These are phyloP conservation scores for Pseudocercospora fijiensis DNA, from an alignment of 2,329 filamentous ascomycete genomes.

Conservation along the genomic window DNA sequence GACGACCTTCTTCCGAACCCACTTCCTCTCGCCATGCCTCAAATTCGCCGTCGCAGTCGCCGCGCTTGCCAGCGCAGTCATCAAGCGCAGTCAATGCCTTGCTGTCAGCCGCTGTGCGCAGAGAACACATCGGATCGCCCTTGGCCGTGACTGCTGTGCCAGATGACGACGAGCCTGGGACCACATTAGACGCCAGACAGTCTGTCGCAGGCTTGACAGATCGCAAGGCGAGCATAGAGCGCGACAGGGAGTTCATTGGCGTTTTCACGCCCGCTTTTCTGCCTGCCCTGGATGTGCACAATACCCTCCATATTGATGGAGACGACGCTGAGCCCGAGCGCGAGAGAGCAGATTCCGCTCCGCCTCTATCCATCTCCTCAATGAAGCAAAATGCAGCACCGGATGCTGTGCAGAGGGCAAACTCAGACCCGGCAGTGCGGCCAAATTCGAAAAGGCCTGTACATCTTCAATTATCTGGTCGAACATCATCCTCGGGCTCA, in stretches of 20 bases:
- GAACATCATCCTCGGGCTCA: constrained; percentile 40
- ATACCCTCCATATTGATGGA: constrained; percentile 10
- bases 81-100: constrained; percentile 28
- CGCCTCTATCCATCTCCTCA: constrained; percentile 8
- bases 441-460: constrained; percentile 34
- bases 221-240: constrained; percentile 29
- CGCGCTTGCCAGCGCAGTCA: constrained; percentile 14
- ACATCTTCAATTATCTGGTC: constrained; percentile 33
- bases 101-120: constrained; percentile 25
- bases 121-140: constrained; percentile 26
- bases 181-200: constrained; percentile 19
- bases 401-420: constrained; percentile 27
- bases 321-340: constrained; percentile 10
- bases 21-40: neutral
- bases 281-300: constrained; percentile 35
- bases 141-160: constrained; percentile 17
- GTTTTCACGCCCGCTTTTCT: constrained; percentile 41
- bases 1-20: constrained; percentile 19
- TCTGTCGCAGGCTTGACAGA: constrained; percentile 30
- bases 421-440: constrained; percentile 34
- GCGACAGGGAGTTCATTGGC: constrained; percentile 39
- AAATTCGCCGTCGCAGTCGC: constrained; percentile 12
- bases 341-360: constrained; percentile 33
- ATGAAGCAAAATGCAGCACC: neutral
- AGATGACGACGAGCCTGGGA: constrained; percentile 21